Percentiles rank a stretch among this genome's conserved stretches.
Conservation (phyloP, 2,329 filamentous ascomycete species). For the Erysiphe neolycopersici region DNA sequence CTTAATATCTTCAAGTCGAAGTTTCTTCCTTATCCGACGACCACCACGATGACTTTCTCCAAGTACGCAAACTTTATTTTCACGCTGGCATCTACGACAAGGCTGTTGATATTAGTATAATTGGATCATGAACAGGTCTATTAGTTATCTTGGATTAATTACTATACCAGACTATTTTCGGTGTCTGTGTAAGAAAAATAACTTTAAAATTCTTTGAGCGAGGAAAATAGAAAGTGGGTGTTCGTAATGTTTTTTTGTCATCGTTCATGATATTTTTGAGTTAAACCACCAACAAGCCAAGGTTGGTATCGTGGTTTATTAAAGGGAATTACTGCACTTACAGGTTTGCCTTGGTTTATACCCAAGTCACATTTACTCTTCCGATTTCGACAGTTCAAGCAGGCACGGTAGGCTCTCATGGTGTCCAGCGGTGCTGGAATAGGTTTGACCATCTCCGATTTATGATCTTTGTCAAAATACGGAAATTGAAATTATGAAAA, state of each 20-base stretch:
- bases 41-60: slow-evolving; percentile 13
- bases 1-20: slow-evolving; percentile 7
- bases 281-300: no score
- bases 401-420: slow-evolving; percentile 13
- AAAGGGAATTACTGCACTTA: slow-evolving; percentile 4
- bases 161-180: no score
- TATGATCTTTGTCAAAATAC: no score
- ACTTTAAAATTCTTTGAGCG: no score
- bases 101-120: slow-evolving; percentile 5
- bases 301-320: background rate
- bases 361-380: slow-evolving; percentile 14
- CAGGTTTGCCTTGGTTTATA: slow-evolving; percentile 10
- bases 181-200: no score
- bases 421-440: slow-evolving; percentile 7
- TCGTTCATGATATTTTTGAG: no score
- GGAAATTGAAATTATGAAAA: no score
- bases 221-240: no score
- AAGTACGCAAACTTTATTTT: slow-evolving; percentile 11
- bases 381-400: slow-evolving; percentile 12
- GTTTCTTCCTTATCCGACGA: slow-evolving; percentile 12
- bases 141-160: background rate
- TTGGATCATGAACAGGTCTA: background rate
- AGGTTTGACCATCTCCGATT: background rate
- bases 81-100: slow-evolving; percentile 13
- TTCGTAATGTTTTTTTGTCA: no score